Conservation (phyloP, 192 early-diverging fungal genomes). For the Umbelopsis isabellina region DNA sequence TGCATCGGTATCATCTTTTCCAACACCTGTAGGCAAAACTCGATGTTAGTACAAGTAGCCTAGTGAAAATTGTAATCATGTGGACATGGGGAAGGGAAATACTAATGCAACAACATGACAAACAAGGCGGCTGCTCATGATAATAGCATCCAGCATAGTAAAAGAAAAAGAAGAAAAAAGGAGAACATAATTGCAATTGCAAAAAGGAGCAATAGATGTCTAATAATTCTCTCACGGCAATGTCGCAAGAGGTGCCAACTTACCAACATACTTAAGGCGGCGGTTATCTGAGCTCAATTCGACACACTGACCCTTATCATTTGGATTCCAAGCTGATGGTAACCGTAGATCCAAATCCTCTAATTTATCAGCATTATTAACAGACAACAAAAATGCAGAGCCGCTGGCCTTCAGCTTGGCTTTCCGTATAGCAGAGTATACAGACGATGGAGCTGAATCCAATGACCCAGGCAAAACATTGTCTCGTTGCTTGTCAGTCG, state of each 20-base stretch:
- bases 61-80: constrained; percentile 13
- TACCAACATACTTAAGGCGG: constrained; percentile 59
- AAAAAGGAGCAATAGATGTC: constrained; percentile 4
- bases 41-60: constrained; percentile 20
- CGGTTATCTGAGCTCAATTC: constrained; percentile 47
- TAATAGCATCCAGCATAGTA: too few relatives aligned
- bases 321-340: constrained; percentile 63
- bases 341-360: constrained; percentile 41
- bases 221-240: neutral
- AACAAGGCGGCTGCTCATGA: too few relatives aligned
- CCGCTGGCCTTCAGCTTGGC: neutral
- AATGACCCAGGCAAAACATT: too few relatives aligned
- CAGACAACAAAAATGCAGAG: neutral
- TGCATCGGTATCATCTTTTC: constrained; percentile 77
- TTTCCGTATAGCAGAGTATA: constrained; percentile 1
- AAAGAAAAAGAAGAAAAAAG: too few relatives aligned
- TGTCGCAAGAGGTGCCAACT: neutral
- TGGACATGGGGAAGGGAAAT: too few relatives aligned
- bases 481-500: constrained; percentile 3
- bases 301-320: constrained; percentile 57
- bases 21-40: constrained; percentile 53
- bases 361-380: neutral
- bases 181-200: too few relatives aligned
- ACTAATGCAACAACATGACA: too few relatives aligned
- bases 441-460: neutral